Evolutionary conservation across 2,329 filamentous ascomycete species (phyloP), one percentile per base, ranked within the genome.

Genomic region (Lasiodiplodia sp.): DNA sequence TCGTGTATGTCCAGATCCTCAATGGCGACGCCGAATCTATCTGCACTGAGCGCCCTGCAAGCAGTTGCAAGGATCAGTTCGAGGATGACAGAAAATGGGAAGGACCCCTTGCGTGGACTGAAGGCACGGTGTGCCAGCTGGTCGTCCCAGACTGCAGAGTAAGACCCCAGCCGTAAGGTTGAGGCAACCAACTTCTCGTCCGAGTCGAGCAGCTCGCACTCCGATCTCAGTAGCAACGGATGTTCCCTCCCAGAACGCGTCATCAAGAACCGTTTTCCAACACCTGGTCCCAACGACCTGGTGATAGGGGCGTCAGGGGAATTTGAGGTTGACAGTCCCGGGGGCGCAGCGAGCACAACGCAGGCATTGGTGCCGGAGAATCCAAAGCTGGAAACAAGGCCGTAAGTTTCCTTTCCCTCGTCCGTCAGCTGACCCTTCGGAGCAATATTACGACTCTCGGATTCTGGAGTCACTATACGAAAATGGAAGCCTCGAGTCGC

Each of bases 341-440:
- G 47, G 4, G 47, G 47, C 3, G 47, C 16, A 21, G 65, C 71
- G 60, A 76, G 71, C 21, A 78, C 72, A 0, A 76, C 70, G 69
- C 77, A 75, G 7, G 73, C 75, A 49, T 76, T 75, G 8, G 74
- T 70, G 2, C 74, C 74, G 37, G 72, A 72, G 63, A 72, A 75
- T 0, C 74, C 74, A 38, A 75, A 75, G 0, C 47, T 51, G n/a
- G 47, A 51, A 23, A 51, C 47, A 51, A 51, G 7, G 5, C 47
- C 47, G 47, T 51, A 51, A 40, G 37, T 40, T 12, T 40, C 37
- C 37, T 16, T 40, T 2, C 37, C 37, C 11, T 16, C 12, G 12
- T 40, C 37, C 4, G 47, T 51, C n/a, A 21, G 7, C 16, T n/a
- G 47, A 18, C 47, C 21, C 47, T 51, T 51, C 7, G 47, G 21